phyloP scores from a whole-genome alignment of 441 rosid genomes.

The Flueggea neowawraea region DNA sequence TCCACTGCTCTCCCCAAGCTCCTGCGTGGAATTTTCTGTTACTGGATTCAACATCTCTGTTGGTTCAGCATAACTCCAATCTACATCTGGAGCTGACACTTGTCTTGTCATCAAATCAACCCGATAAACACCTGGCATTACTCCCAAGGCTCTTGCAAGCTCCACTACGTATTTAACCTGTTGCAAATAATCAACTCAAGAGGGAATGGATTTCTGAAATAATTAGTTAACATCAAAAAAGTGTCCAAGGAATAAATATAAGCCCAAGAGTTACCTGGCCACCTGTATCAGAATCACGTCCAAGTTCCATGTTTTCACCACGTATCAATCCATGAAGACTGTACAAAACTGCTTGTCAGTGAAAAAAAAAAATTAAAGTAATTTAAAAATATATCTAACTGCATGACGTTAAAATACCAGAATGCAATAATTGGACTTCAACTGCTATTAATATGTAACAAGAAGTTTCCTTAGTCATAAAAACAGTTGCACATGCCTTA shows the following conservation, averaged over 20 bases:
- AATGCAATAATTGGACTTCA: neutral
- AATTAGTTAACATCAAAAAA: neutral
- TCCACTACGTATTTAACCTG: constrained; percentile 99
- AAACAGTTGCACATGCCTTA: constrained; percentile 46
- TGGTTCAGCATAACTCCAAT: constrained; percentile 88
- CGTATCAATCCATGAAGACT: constrained; percentile 97
- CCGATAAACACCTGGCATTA: constrained; percentile 96
- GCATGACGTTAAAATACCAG: neutral
- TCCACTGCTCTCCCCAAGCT: constrained; percentile 92
- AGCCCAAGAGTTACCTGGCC: constrained; percentile 70
- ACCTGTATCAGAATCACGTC: constrained; percentile 99
- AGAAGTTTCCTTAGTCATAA: neutral
- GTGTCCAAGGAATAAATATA: neutral
- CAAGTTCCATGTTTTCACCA: constrained; percentile 99
- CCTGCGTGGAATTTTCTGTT: constrained; percentile 41
- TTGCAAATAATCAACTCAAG: constrained; percentile 7
- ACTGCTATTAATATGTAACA: neutral
- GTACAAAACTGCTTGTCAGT: constrained; percentile 46
- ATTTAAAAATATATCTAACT: neutral
- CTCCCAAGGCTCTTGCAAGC: constrained; percentile 93
- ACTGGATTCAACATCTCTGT: constrained; percentile 76
- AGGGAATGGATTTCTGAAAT: neutral
- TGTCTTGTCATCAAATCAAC: constrained; percentile 97
- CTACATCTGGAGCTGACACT: constrained; percentile 85
- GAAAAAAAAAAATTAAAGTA: constrained; percentile 6